Base-by-base conservation (phyloP, 345 rosid species). In the Mercurialis annua region DNA sequence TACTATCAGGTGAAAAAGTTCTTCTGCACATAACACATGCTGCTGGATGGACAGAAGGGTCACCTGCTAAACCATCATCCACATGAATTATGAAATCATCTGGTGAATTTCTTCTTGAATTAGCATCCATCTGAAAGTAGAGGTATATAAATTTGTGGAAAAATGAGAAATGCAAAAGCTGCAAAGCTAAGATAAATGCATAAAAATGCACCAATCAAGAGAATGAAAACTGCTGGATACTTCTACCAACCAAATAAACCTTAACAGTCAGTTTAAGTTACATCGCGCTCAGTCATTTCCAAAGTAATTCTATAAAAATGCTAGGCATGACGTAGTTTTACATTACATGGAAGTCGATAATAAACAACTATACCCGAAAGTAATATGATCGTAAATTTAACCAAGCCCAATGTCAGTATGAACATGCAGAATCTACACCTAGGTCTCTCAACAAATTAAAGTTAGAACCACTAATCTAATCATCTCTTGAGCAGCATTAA, bases 21-120 rank as follows among this genome's bases (percentile, higher is more conserved):
- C 80, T 73, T 69, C 77, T 80, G 73, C 98, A 92, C 6, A 85
- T 47, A 56, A 84, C 66, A 79, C 98, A 92, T 27, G 75, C 56
- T 44, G 80, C 71, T 2, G 81, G 74, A 55, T 69, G 78, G 57
- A 21, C 57, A 47, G 82, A 51, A 61, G 76, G 72, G 18, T 71
- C 84, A 48, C 18, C 66, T 2, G 71, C 40, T 58, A 49, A 64
- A 64, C 67, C 77, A 74, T 34, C 70, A 34, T 75, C 80, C 24
- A 29, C 42, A 56, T 44, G 51, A 51, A 23, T n/a, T 62, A 62
- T 52, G 72, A 59, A 62, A 48, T 23, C 40, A 14, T 73, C 67
- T 33, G 47, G 67, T 4, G 53, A 70, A 16, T 51, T 69, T 68
- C 61, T 67, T 61, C 64, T 77, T 1, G 73, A 70, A 63, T 74